Percentiles rank a stretch among this genome's conserved stretches.
Conservation (phyloP, 2,329 filamentous ascomycete genomes). For the Karstenula rhodostoma region DNA sequence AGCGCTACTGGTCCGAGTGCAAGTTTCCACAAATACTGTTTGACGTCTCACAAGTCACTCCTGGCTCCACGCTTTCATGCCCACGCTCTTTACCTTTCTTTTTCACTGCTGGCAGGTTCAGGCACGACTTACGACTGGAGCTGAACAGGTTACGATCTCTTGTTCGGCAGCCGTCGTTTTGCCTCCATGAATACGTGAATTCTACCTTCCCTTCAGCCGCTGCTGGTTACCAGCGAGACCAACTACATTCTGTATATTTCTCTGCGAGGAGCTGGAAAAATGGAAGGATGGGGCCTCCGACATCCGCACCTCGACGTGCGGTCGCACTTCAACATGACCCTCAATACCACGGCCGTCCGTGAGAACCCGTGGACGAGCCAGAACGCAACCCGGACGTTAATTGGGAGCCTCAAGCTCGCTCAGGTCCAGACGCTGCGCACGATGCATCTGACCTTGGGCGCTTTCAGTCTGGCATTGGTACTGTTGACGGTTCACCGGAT, state of each 20-base stretch:
- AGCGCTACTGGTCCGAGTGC: conserved; percentile 41
- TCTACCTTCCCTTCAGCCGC: conserved; percentile 44
- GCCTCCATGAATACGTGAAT: conserved; percentile 50
- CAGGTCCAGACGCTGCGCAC: conserved; percentile 50
- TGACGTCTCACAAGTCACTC: conserved; percentile 49
- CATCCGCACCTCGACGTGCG: conserved; percentile 43
- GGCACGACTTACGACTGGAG: conserved; percentile 42
- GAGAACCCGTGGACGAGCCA: conserved; percentile 40
- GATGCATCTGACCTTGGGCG: conserved; percentile 50
- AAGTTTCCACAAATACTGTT: conserved; percentile 50
- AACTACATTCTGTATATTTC: conserved; percentile 40
- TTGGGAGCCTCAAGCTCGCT: conserved; percentile 46
- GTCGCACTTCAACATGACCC: conserved; percentile 50
- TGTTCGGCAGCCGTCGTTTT: conserved; percentile 43
- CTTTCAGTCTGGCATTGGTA: conserved; percentile 48
- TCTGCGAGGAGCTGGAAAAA: conserved; percentile 41
- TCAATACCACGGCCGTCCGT: conserved; percentile 42
- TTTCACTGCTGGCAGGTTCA: conserved; percentile 53
- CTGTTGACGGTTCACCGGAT: conserved; percentile 48
- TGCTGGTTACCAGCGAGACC: conserved; percentile 51
- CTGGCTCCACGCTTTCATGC: conserved; percentile 47
- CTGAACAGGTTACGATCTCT: conserved; percentile 45
- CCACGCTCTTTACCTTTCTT: conserved; percentile 46
- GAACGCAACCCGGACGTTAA: conserved; percentile 41
- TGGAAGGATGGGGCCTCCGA: conserved; percentile 47